Base-by-base conservation (phyloP, 345 rosid genomes). In the Populus davidiana region DNA sequence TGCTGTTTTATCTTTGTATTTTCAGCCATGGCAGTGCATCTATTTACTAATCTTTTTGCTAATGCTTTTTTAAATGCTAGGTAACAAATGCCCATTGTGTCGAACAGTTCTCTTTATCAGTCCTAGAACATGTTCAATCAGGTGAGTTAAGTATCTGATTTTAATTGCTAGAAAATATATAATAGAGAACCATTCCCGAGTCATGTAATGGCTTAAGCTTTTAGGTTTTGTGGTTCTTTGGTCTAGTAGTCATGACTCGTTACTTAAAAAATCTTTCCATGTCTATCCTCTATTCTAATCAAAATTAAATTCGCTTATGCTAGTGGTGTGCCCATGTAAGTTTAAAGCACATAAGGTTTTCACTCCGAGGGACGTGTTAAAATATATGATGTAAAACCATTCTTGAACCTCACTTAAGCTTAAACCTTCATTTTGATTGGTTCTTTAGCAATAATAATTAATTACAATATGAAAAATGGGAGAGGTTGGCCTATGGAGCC, bases 1-100 rank as follows among this genome's bases (percentile, higher is more conserved):
- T 77, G 50, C 33, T 27, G 39, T 44, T 85, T 4, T 70, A 59
- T 62, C 38, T 47, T 79, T 67, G 21, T 70, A 61, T 61, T 75
- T 35, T 61, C 65, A 62, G 41, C 49, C 43, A 6, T 66, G 31
- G 71, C 18, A 74, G 29, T 78, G 47, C 16, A 50, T 80, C 35
- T 67, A 59, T 49, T 72, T 38, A 8, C 54, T 5, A 49, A 49
- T 49, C 11, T 54, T 6, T 75, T 75, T 74, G 29, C 80, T 84
- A 74, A 77, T 47, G 18, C 16, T 75, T 69, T 44, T 68, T 39
- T 38, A 14, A 77, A 78, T 78, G 73, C 33, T 84, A 96, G 99
- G 99, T 81, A 92, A 93, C 89, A 96, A 90, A 83, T 96, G 99
- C 72, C 98, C 98, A 74, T 78, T 96, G 82, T 96, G 99, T 81